Conservation (phyloP, 140 eudicot genomes). For the Anethum foeniculum region DNA sequence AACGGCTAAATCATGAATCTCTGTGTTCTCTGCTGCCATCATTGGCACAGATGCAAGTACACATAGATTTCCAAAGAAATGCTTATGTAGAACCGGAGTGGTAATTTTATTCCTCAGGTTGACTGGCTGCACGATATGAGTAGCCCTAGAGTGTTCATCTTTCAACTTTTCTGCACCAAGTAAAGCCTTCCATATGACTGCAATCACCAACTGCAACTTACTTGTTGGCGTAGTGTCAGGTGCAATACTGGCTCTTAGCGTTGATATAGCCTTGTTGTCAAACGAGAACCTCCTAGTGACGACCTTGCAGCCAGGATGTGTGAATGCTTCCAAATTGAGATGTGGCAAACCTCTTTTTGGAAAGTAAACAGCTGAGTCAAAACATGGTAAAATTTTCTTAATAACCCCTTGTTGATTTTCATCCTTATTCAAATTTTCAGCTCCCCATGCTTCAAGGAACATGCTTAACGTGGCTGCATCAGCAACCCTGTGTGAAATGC, state of each 20-base stretch:
- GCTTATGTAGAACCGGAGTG: constrained; percentile 12
- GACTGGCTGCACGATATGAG: constrained; percentile 17
- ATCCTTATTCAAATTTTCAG: too few species aligned
- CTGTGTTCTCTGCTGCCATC: constrained; percentile 3
- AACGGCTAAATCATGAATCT: constrained; percentile 12
- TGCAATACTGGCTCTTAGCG: too few species aligned
- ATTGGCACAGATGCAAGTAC: neutral
- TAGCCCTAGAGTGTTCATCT: constrained; percentile 4
- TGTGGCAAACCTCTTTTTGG: constrained; percentile 14
- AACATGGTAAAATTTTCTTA: neutral
- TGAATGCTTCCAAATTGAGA: neutral
- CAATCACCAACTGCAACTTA: constrained; percentile 23
- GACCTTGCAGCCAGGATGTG: neutral
- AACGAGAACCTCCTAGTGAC: constrained; percentile 9
- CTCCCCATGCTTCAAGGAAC: constrained; percentile 28
- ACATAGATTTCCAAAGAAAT: constrained; percentile 26
- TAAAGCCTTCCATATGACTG: constrained; percentile 20
- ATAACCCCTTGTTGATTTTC: neutral
- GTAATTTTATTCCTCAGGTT: constrained; percentile 24
- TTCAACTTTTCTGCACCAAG: constrained; percentile 1
- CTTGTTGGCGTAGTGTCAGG: neutral
- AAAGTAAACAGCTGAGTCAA: constrained; percentile 17
- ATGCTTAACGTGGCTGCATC: constrained; percentile 22
- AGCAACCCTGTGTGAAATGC: constrained; percentile 23
- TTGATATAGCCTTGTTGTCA: too few species aligned